These are phyloP conservation scores for Penicillium goetzii DNA, from an alignment of 495 filamentous ascomycete genomes.

Conservation along the genomic window DNA sequence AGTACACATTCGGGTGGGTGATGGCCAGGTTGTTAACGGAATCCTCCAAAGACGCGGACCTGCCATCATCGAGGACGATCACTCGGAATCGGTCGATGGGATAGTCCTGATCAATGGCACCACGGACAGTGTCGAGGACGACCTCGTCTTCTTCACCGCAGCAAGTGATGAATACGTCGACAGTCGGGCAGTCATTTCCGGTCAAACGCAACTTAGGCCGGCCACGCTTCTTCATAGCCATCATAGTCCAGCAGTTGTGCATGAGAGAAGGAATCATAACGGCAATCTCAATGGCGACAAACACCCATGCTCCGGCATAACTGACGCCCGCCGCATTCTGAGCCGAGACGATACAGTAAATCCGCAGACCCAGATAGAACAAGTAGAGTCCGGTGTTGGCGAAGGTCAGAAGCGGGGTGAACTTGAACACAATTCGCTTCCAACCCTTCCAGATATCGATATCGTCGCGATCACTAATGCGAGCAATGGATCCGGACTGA, in stretches of 20 bases:
- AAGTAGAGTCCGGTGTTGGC: slow-evolving; percentile 42
- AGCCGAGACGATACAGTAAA: slow-evolving; percentile 44
- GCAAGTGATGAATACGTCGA: slow-evolving; percentile 57
- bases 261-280: slow-evolving; percentile 45
- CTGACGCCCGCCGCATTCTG: slow-evolving; percentile 33
- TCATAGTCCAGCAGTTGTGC: slow-evolving; percentile 50
- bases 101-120: slow-evolving; percentile 53
- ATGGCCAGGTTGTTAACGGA: slow-evolving; percentile 30
- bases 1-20: slow-evolving; percentile 47
- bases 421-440: slow-evolving; percentile 42
- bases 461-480: slow-evolving; percentile 46
- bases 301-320: slow-evolving; percentile 44
- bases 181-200: slow-evolving; percentile 48
- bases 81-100: slow-evolving; percentile 52
- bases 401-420: slow-evolving; percentile 44
- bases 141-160: slow-evolving; percentile 57
- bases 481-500: slow-evolving; percentile 39
- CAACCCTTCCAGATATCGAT: slow-evolving; percentile 47
- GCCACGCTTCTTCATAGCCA: slow-evolving; percentile 41
- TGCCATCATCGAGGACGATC: slow-evolving; percentile 56
- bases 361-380: slow-evolving; percentile 44
- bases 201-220: slow-evolving; percentile 47
- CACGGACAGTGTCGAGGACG: slow-evolving; percentile 56
- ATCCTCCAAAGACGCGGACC: slow-evolving; percentile 38
- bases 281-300: slow-evolving; percentile 44